Evolutionary conservation across 331 rosid species (phyloP).

Genomic region (Malus hybrid): DNA sequence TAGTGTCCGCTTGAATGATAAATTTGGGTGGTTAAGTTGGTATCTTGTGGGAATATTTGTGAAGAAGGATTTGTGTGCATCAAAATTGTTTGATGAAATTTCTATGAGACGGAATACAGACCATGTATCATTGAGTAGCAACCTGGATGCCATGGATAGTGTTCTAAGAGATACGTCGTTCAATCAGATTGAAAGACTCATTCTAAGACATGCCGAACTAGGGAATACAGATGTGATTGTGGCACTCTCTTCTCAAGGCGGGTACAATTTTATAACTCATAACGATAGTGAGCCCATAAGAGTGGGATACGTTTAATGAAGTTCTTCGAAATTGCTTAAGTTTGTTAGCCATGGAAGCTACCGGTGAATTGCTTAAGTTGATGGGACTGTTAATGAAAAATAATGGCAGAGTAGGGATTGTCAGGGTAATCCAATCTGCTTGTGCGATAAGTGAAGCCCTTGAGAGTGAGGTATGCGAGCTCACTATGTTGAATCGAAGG

Average conservation of each 20-base stretch:
- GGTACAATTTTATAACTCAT: not conserved
- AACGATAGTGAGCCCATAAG: slow-evolving; percentile 40
- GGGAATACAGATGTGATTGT: slow-evolving; percentile 44
- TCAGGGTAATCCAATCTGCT: slow-evolving; percentile 70
- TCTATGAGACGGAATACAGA: too few species aligned
- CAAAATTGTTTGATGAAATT: too few species aligned
- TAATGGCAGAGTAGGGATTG: slow-evolving; percentile 44
- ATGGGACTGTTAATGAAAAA: slow-evolving; percentile 84
- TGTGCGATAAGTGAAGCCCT: slow-evolving; percentile 70
- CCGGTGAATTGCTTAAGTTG: slow-evolving; percentile 25
- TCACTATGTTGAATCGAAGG: not conserved
- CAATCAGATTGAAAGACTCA: slow-evolving; percentile 84
- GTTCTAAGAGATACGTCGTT: slow-evolving; percentile 67
- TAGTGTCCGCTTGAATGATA: too few species aligned
- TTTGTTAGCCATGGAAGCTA: too few species aligned
- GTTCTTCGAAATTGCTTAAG: slow-evolving; percentile 29
- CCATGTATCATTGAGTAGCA: too few species aligned
- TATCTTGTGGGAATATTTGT: too few species aligned
- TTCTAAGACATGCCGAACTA: slow-evolving; percentile 70
- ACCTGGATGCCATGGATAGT: slow-evolving; percentile 14
- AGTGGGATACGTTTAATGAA: slow-evolving; percentile 64
- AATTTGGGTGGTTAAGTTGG: too few species aligned
- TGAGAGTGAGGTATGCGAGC: slow-evolving; percentile 65
- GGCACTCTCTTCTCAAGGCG: too few species aligned
- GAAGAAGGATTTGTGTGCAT: too few species aligned